Base-by-base conservation (phyloP, 2,329 filamentous ascomycete genomes). In the Fusarium hostae region DNA sequence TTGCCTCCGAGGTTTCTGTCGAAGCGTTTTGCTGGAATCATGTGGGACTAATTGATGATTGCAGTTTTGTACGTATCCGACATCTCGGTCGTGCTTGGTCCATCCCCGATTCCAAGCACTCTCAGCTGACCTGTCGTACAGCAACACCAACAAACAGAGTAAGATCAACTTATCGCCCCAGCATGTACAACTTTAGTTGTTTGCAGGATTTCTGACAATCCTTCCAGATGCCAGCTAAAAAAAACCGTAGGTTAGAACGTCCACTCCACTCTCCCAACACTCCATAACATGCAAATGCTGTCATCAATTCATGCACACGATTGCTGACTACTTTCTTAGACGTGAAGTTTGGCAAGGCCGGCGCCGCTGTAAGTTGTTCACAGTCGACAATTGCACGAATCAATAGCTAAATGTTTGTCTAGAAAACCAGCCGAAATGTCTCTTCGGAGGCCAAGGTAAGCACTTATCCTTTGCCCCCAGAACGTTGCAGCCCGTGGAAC, bases 361-460 rank as follows among this genome's bases (percentile, higher is more conserved):
- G n/a, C n/a, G n/a, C n/a, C n/a, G n/a, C n/a, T n/a, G n/a, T 47
- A 47, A 47, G 44, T 47, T 6, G 28, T 47, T 4, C 1, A n/a
- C 13, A 22, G 6, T 22, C 26, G 44, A 30, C 6, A 13, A 30
- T 30, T 32, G 28, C 9, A 8, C 16, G 44, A 16, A 32, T 30
- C 28, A n/a, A 30, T 16, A 30, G 44, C 44, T 47, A n/a, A 48
- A 48, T 22, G 3, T 22, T 28, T 47, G 26, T 30, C 26, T 30
- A 47, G 26, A 0, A 12, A 1, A n/a, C n/a, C n/a, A n/a, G n/a
- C n/a, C 4, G 26, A 0, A 10, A 13, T 2, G 18, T 16, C 2
- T 15, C 13, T 11, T 47, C 44, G 12, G 12, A 2, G 0, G n/a
- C 26, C 0, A 47, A 0, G 0, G 26, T 30, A 47, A n/a, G 44